A percentile compares a stretch with the other conserved stretches of the same genome.
Evolutionary conservation across 768 basidiomycete species (phyloP).

Genomic region (Boletus eberwhitei): DNA sequence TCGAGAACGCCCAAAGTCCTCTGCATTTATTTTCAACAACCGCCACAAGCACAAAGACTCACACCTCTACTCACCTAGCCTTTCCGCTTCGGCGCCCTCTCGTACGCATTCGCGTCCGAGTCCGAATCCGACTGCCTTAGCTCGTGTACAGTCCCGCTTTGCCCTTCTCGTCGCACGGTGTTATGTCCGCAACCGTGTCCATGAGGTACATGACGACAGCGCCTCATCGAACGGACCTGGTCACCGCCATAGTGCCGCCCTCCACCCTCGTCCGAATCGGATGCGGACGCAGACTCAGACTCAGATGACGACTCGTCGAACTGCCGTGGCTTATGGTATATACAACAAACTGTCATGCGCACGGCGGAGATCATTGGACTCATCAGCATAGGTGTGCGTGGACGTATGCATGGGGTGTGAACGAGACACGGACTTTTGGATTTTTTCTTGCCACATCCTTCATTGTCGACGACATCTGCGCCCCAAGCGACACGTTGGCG

Average conservation of each 20-base stretch:
- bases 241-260: constrained; percentile 1
- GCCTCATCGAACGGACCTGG: constrained; percentile 12
- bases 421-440: constrained; percentile 73
- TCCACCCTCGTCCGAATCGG: constrained; percentile 22
- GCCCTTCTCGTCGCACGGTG: constrained; percentile 4
- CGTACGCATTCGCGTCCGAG: constrained; percentile 49
- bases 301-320: constrained; percentile 84
- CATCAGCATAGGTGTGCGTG: neutral
- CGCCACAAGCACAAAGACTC: neutral
- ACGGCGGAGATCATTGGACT: neutral
- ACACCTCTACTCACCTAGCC: constrained; percentile 4
- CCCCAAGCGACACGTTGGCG: constrained; percentile 74
- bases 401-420: neutral
- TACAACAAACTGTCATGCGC: constrained; percentile 77
- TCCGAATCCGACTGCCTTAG: constrained; percentile 11
- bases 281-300: constrained; percentile 45
- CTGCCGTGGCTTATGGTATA: constrained; percentile 77
- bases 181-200: neutral
- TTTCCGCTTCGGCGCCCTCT: constrained; percentile 34
- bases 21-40: neutral
- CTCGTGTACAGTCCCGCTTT: constrained; percentile 17
- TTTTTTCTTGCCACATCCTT: constrained; percentile 83
- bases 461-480: constrained; percentile 87
- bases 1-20: neutral
- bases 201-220: constrained; percentile 3